These are phyloP conservation scores for Actinomucor elegans DNA, from an alignment of 371 early-diverging fungal genomes.

Conservation along the genomic window DNA sequence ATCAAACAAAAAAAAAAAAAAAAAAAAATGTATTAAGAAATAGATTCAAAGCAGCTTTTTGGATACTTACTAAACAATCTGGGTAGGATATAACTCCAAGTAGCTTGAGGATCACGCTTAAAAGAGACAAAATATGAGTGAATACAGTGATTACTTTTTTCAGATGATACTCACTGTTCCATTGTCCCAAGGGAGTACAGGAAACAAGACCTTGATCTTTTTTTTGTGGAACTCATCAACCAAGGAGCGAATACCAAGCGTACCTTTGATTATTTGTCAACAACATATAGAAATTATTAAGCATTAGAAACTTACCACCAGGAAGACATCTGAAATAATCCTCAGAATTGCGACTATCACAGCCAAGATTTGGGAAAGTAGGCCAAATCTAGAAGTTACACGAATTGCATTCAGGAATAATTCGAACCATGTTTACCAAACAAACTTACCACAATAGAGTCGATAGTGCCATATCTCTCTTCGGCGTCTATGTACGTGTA, in stretches of 20 bases:
- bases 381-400: constrained; percentile 23
- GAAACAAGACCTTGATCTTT: constrained; percentile 24
- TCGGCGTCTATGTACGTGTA: constrained; percentile 2
- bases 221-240: constrained; percentile 21
- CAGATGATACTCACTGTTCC: constrained; percentile 23
- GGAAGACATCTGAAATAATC: constrained; percentile 29
- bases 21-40: no score
- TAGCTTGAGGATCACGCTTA: constrained; percentile 29
- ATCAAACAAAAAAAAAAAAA: neutral
- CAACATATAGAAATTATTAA: neutral
- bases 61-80: constrained; percentile 25
- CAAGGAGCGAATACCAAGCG: constrained; percentile 18
- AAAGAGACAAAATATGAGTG: neutral
- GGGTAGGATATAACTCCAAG: constrained; percentile 31
- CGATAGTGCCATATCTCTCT: constrained; percentile 24
- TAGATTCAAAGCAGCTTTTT: neutral
- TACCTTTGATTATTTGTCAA: constrained; percentile 13
- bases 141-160: neutral
- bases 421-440: neutral
- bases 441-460: constrained; percentile 28
- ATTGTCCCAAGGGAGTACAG: constrained; percentile 22
- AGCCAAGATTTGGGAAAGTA: constrained; percentile 23
- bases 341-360: constrained; percentile 33
- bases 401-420: no score
- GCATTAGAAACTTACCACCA: constrained; percentile 26